Base-by-base conservation (phyloP, 371 early-diverging fungal genomes). In the Blakeslea trispora region DNA sequence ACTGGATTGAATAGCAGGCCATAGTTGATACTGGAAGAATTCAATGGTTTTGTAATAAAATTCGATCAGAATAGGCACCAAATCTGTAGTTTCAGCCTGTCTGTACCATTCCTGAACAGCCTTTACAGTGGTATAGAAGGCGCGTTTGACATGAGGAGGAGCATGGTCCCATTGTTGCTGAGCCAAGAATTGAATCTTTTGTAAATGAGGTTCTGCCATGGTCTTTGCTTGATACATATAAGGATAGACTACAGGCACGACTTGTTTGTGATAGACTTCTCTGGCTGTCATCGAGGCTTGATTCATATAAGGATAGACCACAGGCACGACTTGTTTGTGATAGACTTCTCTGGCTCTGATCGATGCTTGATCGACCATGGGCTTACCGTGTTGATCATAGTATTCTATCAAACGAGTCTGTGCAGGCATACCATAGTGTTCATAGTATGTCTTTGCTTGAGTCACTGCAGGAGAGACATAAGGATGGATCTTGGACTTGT, bases 21-120 rank as follows among this genome's bases (percentile, higher is more conserved):
- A 13, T 11, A 55, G 21, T 7, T 50, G 44, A 5, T 23, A 22
- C 9, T 55, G 44, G 10, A 44, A 24, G 17, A 61, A 51, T 9
- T 55, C 51, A 32, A 53, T 19, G 14, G 40, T 24, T 0, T 5
- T 11, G 31, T 41, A 45, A 21, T 56, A 51, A 0, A 24, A 15
- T 0, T 41, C 22, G 5, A 15, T 14, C n/a, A 62, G 28, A 10
- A 51, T 40, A 13, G 48, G 46, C 3, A 34, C 11, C 8, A 62
- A 4, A n/a, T 62, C 62, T 0, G 53, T 51, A 1, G 45, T 45
- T 24, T 56, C 62, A 5, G 62, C 57, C 2, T 40, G 39, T 7
- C 51, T 15, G 23, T 48, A 43, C 17, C 47, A 47, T 9, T 35
- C 42, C 23, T 28, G 21, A 3, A 60, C 4, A 4, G 22, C 18